phyloP scores from a whole-genome alignment of 179 eudicot genomes.

The Beta corolliflora region DNA sequence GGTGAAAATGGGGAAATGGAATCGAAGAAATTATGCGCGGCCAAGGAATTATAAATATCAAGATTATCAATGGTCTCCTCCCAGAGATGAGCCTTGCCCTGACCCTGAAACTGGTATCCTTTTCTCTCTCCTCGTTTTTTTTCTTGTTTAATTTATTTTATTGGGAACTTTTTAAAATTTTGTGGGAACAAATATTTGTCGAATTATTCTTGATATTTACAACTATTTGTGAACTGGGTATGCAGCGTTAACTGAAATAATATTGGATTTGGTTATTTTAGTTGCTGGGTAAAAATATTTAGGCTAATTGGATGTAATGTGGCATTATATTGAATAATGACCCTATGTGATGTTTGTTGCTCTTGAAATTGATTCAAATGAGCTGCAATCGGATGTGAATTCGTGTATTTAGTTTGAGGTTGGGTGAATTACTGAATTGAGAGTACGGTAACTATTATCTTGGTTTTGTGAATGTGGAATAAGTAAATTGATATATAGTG shows the following conservation, averaged over 20 bases:
- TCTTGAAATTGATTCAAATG: neutral
- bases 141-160: no score
- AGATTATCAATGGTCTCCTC: constrained; percentile 45
- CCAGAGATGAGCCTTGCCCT: constrained; percentile 38
- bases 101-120: constrained; percentile 42
- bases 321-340: neutral
- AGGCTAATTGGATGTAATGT: neutral
- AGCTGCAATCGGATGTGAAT: neutral
- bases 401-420: constrained; percentile 4
- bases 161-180: neutral
- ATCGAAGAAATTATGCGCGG: constrained; percentile 39
- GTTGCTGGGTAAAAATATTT: neutral
- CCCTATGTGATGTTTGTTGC: neutral
- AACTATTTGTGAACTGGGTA: neutral
- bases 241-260: neutral
- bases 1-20: constrained; percentile 45
- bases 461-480: neutral
- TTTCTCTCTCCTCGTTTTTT: neutral
- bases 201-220: neutral
- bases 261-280: neutral
- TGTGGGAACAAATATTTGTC: no score
- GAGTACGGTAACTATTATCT: neutral
- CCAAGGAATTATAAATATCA: constrained; percentile 32
- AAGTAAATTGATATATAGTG: neutral
- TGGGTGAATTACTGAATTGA: neutral